These are phyloP conservation scores for Aspergillus aculeatinus DNA, from an alignment of 2,329 filamentous ascomycete genomes.

Conservation along the genomic window DNA sequence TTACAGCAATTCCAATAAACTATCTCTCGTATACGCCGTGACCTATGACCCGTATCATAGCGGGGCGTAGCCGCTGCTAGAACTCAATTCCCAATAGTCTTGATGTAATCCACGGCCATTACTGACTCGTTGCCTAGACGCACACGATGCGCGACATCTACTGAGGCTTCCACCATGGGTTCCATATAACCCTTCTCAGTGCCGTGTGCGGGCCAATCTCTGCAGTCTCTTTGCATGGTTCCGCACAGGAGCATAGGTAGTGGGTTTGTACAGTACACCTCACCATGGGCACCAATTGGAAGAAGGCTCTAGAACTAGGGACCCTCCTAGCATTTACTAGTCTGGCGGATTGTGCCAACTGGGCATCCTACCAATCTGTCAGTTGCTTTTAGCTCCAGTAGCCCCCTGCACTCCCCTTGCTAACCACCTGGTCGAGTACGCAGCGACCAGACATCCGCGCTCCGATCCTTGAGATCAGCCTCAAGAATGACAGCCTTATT, in stretches of 20 bases:
- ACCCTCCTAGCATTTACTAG: neutral
- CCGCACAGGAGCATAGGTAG: neutral
- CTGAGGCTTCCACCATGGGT: neutral
- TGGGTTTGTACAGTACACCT: neutral
- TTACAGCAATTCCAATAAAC: too few species aligned
- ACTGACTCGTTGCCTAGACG: neutral
- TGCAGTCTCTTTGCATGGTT: neutral
- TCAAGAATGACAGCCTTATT: slow-evolving; percentile 2
- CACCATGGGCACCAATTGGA: neutral
- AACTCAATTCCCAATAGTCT: neutral
- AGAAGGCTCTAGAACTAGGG: neutral
- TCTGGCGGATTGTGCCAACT: neutral
- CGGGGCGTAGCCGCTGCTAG: neutral
- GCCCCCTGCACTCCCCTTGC: neutral
- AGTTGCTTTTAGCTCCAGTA: neutral
- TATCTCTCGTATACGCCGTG: too few species aligned
- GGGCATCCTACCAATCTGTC: neutral
- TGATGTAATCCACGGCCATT: neutral
- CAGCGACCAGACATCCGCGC: slow-evolving; percentile 1
- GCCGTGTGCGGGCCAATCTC: neutral
- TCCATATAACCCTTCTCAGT: neutral
- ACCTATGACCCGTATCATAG: neutral
- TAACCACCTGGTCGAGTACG: neutral
- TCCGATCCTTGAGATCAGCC: slow-evolving; percentile 5
- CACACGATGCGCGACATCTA: neutral